These are phyloP conservation scores for Cyphellophora attinorum DNA, from an alignment of 2,329 filamentous ascomycete genomes.

Conservation along the genomic window DNA sequence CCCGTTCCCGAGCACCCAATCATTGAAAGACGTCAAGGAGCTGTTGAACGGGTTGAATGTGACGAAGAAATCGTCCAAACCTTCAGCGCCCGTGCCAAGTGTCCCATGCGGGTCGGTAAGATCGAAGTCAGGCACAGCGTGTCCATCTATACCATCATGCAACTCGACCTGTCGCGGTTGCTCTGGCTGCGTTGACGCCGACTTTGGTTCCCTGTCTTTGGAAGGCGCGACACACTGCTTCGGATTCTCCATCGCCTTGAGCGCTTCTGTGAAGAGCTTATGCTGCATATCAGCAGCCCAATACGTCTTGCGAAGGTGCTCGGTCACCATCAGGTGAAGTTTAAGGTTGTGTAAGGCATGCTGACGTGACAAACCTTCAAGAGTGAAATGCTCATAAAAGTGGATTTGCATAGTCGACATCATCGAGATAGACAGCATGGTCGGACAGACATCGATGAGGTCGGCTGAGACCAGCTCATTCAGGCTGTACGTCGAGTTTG, in stretches of 20 bases:
- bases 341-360: constrained; percentile 12
- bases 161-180: neutral
- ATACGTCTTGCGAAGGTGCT: constrained; percentile 11
- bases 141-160: constrained; percentile 2
- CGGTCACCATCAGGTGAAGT: constrained; percentile 9
- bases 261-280: constrained; percentile 9
- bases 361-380: constrained; percentile 6
- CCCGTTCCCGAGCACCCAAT: constrained; percentile 1
- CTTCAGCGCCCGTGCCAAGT: neutral
- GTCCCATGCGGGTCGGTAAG: neutral
- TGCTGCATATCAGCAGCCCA: constrained; percentile 12
- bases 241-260: constrained; percentile 7
- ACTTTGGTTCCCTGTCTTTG: neutral
- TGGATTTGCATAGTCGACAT: constrained; percentile 12
- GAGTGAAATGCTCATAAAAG: constrained; percentile 7
- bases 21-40: neutral
- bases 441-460: constrained; percentile 8
- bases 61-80: constrained; percentile 5
- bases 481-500: constrained; percentile 20
- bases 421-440: constrained; percentile 5
- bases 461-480: constrained; percentile 16
- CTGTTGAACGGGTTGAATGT: constrained; percentile 6
- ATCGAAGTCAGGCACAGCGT: neutral
- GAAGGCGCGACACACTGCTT: neutral
- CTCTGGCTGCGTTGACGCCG: neutral